phyloP scores from a whole-genome alignment of 768 basidiomycete genomes.

The Calvatia gigantea region DNA sequence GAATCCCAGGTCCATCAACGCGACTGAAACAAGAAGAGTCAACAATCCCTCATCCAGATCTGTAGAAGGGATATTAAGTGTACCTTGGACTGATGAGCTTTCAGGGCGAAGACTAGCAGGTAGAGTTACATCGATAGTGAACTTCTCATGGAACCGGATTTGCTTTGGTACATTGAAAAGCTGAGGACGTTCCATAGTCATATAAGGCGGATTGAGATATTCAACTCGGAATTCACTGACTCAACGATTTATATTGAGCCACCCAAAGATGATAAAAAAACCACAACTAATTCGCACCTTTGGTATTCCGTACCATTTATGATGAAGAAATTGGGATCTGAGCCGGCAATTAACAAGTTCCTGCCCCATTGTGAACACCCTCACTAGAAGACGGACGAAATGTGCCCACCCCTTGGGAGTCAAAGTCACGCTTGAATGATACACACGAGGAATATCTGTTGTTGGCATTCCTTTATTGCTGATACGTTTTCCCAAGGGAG shows the following conservation, averaged over 20 bases:
- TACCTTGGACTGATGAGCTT: constrained; percentile 27
- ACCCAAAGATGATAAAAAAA: too few relatives aligned
- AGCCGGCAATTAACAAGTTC: constrained; percentile 35
- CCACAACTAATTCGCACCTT: too few relatives aligned
- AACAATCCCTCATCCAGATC: background rate
- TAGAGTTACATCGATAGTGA: constrained; percentile 29
- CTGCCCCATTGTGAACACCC: constrained; percentile 8
- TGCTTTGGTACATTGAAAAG: constrained; percentile 32
- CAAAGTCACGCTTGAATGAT: constrained; percentile 59
- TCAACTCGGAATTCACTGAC: constrained; percentile 41
- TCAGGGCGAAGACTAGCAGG: constrained; percentile 24
- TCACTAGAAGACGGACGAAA: background rate
- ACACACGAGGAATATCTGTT: constrained; percentile 48
- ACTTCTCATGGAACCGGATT: constrained; percentile 32
- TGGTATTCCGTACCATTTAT: constrained; percentile 24
- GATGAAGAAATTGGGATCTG: constrained; percentile 38
- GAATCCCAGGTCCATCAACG: constrained; percentile 40
- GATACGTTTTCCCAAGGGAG: constrained; percentile 40
- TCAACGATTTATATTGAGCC: too few relatives aligned
- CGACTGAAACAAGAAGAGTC: constrained; percentile 20
- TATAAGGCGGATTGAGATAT: constrained; percentile 39
- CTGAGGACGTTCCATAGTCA: constrained; percentile 31
- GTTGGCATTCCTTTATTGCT: constrained; percentile 44
- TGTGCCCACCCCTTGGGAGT: constrained; percentile 46
- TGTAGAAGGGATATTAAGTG: background rate